Evolutionary conservation across 768 basidiomycete genomes (phyloP), one percentile per base, ranked within the genome.

Genomic region (Lentinula lateritia): DNA sequence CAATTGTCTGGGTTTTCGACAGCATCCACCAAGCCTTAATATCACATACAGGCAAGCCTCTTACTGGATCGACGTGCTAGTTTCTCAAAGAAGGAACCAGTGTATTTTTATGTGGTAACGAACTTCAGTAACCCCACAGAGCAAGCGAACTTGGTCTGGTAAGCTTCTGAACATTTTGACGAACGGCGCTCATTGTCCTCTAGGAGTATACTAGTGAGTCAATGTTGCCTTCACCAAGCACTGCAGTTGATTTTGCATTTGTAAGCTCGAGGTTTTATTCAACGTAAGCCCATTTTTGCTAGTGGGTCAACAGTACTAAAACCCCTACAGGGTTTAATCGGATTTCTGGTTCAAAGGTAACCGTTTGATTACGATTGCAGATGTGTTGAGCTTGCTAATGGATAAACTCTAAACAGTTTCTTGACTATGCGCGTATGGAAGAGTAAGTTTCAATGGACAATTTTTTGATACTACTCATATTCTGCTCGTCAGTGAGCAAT

Each of bases 231-330:
- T 4, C 16, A 7, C 5, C 20, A 56, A 50, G 13, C 18, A 2
- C 7, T 15, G 34, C 35, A 63, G 20, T 41, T 32, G 46, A 32
- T 57, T 45, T 52, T 38, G 23, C 8, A 34, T 8, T 35, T 41
- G 6, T 20, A 59, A 84, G 83, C 76, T 82, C 20, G 84, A 85
- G 70, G 83, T 85, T 12, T 66, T 84, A 39, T 84, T 84, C 68
- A 84, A 83, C 65, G 84, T 82, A 64, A 62, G 76, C 20, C 20
- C 20, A 42, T 41, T n/a, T 42, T 42, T 28, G 20, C 2, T 9
- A 6, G 9, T 48, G n/a, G 43, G 48, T 42, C 32, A 58, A 60
- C 48, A 46, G 46, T 13, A 34, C 15, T 50, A 15, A 58, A 12
- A 12, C 20, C 32, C 42, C 38, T 46, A 10, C 45, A 84, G 83